Base-by-base conservation (phyloP, 768 basidiomycete species). In the Russula sp. region DNA sequence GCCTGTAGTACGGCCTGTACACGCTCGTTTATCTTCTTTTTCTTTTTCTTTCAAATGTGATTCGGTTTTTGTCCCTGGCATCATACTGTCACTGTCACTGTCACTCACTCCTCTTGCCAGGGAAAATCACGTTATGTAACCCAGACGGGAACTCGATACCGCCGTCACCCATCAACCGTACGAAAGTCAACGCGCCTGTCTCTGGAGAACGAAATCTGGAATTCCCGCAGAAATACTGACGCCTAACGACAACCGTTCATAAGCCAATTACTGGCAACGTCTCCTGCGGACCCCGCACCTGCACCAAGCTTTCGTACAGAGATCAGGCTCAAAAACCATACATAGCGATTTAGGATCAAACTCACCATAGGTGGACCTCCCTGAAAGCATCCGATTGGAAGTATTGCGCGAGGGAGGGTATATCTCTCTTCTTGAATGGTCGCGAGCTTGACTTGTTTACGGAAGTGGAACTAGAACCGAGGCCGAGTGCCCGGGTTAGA, bases 191-290 rank as follows among this genome's bases (percentile, higher is more conserved):
- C 83, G 67, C 66, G 83, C 93, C 94, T 40, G 93, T 94, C 20
- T 86, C 83, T 0, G 91, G 90, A 11, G 89, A 90, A 65, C 94
- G 79, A 73, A 95, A 97, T 97, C 93, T 14, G 94, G 94, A 30
- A 92, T 93, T 8, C 90, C 90, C 59, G 90, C 90, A 32, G 87
- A 80, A 7, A 90, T 92, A 66, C 87, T 89, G 54, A 91, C 81
- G 20, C 90, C 89, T 87, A 66, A 49, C 10, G 24, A 40, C 18
- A 1, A 9, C 13, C 4, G 46, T 22, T 48, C n/a, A n/a, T 11
- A n/a, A 6, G 59, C n/a, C 34, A 22, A 40, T 32, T 30, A 58
- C 30, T 7, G 4, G 32, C 30, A 30, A 34, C 53, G 20, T 57
- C 54, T 9, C 58, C n/a, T 16, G 9, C 30, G 24, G 40, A 55